Evolutionary conservation across 2,329 filamentous ascomycete genomes (phyloP).

Genomic region (Thelonectria rubi): DNA sequence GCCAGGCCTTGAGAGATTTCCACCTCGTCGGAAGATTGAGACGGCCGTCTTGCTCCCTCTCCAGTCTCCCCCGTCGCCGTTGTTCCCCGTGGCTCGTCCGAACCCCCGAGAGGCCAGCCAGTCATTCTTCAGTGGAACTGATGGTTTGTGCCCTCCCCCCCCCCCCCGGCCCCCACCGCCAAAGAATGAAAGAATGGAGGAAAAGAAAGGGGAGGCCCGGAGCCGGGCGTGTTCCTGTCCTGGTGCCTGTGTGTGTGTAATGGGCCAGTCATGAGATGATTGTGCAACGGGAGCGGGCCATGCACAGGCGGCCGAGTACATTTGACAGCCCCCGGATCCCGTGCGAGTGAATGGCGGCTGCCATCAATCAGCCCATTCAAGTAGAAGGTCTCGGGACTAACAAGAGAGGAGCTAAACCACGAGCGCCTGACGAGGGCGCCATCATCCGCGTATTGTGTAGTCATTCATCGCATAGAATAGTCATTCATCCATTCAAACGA

Average conservation of each 20-base stretch:
- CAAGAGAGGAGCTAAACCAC: conserved; percentile 14
- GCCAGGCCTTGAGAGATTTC: conserved; percentile 11
- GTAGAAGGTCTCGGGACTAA: conserved; percentile 22
- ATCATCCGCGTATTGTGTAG: neutral
- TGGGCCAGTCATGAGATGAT: conserved; percentile 9
- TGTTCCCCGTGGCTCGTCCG: conserved; percentile 28
- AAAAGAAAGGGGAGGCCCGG: conserved; percentile 22
- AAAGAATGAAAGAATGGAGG: conserved; percentile 22
- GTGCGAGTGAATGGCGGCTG: conserved; percentile 30
- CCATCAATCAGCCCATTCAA: neutral
- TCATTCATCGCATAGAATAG: neutral
- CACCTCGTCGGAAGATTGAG: neutral
- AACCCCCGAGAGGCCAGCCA: conserved; percentile 32
- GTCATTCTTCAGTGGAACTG: conserved; percentile 26
- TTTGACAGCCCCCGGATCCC: conserved; percentile 28
- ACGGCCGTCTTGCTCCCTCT: conserved; percentile 1
- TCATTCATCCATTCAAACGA: neutral
- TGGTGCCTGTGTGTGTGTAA: no score
- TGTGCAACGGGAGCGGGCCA: conserved; percentile 19
- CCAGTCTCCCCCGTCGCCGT: conserved; percentile 7
- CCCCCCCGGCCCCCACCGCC: conserved; percentile 23
- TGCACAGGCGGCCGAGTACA: conserved; percentile 27
- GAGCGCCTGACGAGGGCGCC: neutral
- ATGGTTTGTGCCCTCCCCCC: conserved; percentile 35
- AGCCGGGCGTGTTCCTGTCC: neutral